Conservation (phyloP, 305 asterid genomes). For the Fraxinus velutina region DNA sequence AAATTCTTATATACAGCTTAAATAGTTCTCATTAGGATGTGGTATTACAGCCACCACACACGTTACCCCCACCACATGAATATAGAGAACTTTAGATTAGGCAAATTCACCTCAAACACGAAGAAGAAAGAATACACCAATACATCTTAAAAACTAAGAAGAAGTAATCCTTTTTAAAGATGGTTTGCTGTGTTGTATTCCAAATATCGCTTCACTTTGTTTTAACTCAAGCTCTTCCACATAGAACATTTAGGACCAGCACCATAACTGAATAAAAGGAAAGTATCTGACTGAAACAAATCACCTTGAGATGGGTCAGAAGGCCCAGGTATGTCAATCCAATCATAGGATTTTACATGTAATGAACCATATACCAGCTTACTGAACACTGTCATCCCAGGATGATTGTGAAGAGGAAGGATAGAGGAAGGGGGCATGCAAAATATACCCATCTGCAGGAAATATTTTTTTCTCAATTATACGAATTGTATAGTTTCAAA, state of each 20-base stretch:
- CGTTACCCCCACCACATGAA: neutral
- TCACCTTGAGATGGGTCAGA: constrained; percentile 72
- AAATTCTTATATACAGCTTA: neutral
- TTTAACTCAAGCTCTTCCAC: constrained; percentile 3
- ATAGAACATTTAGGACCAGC: constrained; percentile 5
- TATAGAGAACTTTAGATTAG: neutral
- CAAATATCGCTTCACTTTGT: neutral
- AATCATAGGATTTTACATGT: constrained; percentile 82
- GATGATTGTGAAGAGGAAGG: constrained; percentile 97
- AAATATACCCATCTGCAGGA: constrained; percentile 82
- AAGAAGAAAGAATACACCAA: neutral
- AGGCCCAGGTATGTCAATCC: constrained; percentile 71
- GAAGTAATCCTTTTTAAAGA: neutral
- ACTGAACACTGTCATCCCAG: constrained; percentile 99
- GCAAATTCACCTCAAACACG: neutral
- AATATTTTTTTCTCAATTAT: constrained; percentile 4
- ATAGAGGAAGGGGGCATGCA: constrained; percentile 90
- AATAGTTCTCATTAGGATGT: neutral
- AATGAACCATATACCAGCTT: constrained; percentile 89
- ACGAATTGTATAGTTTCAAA: constrained; percentile 5
- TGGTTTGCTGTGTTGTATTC: neutral
- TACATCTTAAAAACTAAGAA: neutral
- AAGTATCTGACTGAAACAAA: constrained; percentile 26
- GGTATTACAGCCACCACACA: neutral
- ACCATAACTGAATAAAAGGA: neutral